Evolutionary conservation across 2,329 filamentous ascomycete species (phyloP).

Genomic region (Fragosphaeria purpurea): DNA sequence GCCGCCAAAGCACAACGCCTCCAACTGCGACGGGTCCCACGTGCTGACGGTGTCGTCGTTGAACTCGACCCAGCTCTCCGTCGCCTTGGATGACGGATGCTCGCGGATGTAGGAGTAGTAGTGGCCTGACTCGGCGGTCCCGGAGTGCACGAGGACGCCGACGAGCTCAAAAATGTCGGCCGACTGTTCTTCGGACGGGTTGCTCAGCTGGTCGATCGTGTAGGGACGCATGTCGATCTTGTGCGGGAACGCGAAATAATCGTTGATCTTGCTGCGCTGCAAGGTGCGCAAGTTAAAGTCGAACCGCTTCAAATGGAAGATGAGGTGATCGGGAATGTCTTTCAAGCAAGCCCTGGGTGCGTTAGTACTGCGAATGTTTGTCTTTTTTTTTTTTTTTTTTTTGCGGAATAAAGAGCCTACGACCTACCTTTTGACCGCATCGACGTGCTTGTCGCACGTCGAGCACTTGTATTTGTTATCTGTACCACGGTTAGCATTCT

Average conservation of each 20-base stretch:
- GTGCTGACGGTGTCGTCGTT: conserved; percentile 76
- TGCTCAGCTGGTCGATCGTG: conserved; percentile 72
- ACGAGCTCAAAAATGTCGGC: conserved; percentile 85
- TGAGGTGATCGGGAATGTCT: conserved; percentile 84
- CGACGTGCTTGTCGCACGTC: conserved; percentile 76
- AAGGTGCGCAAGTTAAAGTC: conserved; percentile 71
- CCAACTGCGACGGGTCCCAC: conserved; percentile 67
- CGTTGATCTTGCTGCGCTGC: conserved; percentile 86
- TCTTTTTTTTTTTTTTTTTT: too few species aligned
- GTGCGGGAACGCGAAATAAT: conserved; percentile 79
- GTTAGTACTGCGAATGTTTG: conserved; percentile 3
- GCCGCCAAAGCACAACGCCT: conserved; percentile 72
- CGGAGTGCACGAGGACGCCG: conserved; percentile 88
- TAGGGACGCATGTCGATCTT: conserved; percentile 82
- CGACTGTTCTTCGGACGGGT: conserved; percentile 41
- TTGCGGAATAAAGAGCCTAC: conserved; percentile 9
- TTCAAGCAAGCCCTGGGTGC: conserved; percentile 68
- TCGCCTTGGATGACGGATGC: conserved; percentile 42
- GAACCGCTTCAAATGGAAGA: conserved; percentile 88
- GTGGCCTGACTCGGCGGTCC: conserved; percentile 87
- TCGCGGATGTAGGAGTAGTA: conserved; percentile 95
- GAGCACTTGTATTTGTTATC: conserved; percentile 99
- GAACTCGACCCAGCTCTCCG: conserved; percentile 72
- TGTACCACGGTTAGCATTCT: neutral
- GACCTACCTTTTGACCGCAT: conserved; percentile 73